Evolutionary conservation across 2,329 filamentous ascomycete species (phyloP).

Genomic region (Claviceps digitariae): DNA sequence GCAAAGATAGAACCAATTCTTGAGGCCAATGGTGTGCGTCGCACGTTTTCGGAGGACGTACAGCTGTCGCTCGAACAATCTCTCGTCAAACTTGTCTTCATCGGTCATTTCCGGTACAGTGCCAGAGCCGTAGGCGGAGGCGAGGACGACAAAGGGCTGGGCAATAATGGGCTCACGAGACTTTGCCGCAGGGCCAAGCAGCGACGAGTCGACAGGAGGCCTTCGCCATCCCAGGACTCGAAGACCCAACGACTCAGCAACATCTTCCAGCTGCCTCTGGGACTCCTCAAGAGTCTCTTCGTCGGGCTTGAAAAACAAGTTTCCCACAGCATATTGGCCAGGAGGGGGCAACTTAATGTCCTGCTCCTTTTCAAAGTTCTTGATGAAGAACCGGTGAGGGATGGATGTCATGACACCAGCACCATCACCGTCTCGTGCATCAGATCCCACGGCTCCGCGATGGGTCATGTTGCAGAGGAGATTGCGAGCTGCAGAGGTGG

Average conservation of each 20-base stretch:
- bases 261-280: constrained; percentile 84
- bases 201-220: constrained; percentile 82
- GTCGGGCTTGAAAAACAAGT: constrained; percentile 97
- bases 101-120: constrained; percentile 68
- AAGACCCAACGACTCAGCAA: constrained; percentile 75
- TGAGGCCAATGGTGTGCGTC: constrained; percentile 84
- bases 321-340: constrained; percentile 93
- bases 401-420: constrained; percentile 99
- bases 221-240: constrained; percentile 93
- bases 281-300: constrained; percentile 80
- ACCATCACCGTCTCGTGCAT: constrained; percentile 94
- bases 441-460: constrained; percentile 92
- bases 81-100: constrained; percentile 67
- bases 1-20: constrained; percentile 99
- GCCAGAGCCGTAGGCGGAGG: constrained; percentile 71
- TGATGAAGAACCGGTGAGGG: constrained; percentile 95
- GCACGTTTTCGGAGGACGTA: constrained; percentile 91
- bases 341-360: constrained; percentile 73
- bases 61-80: constrained; percentile 80
- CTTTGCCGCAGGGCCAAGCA: constrained; percentile 82
- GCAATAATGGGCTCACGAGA: constrained; percentile 92
- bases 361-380: constrained; percentile 91
- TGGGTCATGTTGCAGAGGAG: constrained; percentile 99
- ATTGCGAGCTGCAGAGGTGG: constrained; percentile 29
- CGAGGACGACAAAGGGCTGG: constrained; percentile 87